Percentiles rank a stretch among this genome's conserved stretches.
These are phyloP conservation scores for Boletus fagicola DNA, from an alignment of 768 basidiomycete species.

Conservation along the genomic window DNA sequence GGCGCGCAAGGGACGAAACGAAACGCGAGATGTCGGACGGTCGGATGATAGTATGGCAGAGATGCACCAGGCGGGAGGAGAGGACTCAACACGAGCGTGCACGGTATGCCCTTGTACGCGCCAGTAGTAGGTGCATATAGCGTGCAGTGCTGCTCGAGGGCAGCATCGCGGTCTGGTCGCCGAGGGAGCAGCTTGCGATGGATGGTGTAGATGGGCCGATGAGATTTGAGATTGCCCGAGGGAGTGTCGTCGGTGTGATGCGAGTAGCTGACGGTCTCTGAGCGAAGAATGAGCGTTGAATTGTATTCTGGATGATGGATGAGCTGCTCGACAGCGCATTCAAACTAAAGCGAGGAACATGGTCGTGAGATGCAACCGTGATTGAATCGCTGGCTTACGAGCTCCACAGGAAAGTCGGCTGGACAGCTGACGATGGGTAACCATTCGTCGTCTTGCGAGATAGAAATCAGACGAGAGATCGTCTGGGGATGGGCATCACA, in stretches of 20 bases:
- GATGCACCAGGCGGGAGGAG: slow-evolving; percentile 42
- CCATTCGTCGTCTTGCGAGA: slow-evolving; percentile 19
- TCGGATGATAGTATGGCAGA: slow-evolving; percentile 90
- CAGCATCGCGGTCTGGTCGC: slow-evolving; percentile 70
- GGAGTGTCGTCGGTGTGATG: slow-evolving; percentile 40
- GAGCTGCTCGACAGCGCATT: slow-evolving; percentile 65
- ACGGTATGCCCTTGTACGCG: slow-evolving; percentile 28
- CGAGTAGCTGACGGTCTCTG: slow-evolving; percentile 52
- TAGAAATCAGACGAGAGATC: slow-evolving; percentile 1
- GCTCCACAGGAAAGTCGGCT: slow-evolving; percentile 41
- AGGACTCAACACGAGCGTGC: slow-evolving; percentile 58
- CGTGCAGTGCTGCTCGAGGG: slow-evolving; percentile 76
- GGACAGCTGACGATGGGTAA: slow-evolving; percentile 40
- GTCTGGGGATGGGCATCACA: slow-evolving; percentile 6
- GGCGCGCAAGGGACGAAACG: slow-evolving; percentile 49
- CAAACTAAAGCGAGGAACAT: slow-evolving; percentile 52
- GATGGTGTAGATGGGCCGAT: slow-evolving; percentile 48
- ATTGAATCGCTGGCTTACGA: slow-evolving; percentile 34
- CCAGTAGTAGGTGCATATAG: slow-evolving; percentile 46
- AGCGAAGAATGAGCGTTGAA: slow-evolving; percentile 84
- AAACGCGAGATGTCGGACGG: slow-evolving; percentile 78
- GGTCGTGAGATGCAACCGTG: not conserved
- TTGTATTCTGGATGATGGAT: slow-evolving; percentile 92
- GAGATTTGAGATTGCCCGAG: slow-evolving; percentile 32
- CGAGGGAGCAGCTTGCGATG: slow-evolving; percentile 73